Base-by-base conservation (phyloP, 2,329 filamentous ascomycete species). In the Cladosporium oxysporum region DNA sequence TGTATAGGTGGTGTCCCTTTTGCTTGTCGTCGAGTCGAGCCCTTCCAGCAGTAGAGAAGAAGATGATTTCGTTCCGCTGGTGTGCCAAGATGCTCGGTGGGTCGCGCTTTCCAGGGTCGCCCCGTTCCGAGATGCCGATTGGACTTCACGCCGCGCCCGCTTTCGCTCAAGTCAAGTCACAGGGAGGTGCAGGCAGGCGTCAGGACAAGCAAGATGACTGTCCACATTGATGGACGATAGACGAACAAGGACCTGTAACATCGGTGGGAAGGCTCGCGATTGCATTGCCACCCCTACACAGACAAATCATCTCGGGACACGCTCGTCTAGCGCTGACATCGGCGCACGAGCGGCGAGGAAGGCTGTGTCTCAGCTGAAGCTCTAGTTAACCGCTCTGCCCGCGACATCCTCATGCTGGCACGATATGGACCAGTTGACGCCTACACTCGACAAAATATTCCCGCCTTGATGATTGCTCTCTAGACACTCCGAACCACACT, bases 1-100 rank as follows among this genome's bases (percentile, higher is more conserved):
- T 60, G 49, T 65, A 37, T 68, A 59, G 60, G 66, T 65, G 65
- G 58, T 53, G 64, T 57, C 60, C 60, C 60, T 62, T 62, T 62
- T 62, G 44, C 60, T 62, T 37, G 60, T 62, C 60, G 55, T 58
- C 55, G 33, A 41, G 55, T 58, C 55, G 33, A 58, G 31, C 52
- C 52, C 52, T n/a, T 29, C 52, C 28, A 55, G 31, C 52, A 55
- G 52, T 55, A 33, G 52, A 55, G 26, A 28, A 53, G 23, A 28
- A 11, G 50, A 16, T n/a, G 28, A 55, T 29, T 55, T 33, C 28
- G 52, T 29, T 33, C 41, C 7, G 41, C 41, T 47, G 41, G 41
- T 47, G 41, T 47, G 41, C 41, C 41, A 47, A 47, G 41, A 35
- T 47, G 41, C 41, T 47, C 1, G 5, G 41, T 47, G 41, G 41